Evolutionary conservation across 805 yeast genomes (phyloP).

Genomic region (Suhomyces prunicola): DNA sequence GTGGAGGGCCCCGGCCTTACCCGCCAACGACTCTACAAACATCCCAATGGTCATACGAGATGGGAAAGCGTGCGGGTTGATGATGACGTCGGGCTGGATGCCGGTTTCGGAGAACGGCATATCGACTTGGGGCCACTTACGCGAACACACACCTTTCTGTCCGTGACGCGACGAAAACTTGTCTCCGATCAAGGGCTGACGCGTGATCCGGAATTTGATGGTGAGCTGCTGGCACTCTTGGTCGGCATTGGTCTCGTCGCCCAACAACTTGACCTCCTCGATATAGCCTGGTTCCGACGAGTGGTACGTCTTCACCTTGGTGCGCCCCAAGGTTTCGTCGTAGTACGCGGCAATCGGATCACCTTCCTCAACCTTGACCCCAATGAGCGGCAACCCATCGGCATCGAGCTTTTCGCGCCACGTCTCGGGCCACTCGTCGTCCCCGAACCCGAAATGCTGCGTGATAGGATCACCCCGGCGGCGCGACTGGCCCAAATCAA

Average conservation of each 20-base stretch:
- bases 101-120: constrained; percentile 97
- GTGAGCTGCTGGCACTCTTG: constrained; percentile 81
- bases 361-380: constrained; percentile 86
- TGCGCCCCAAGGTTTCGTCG: constrained; percentile 87
- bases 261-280: constrained; percentile 89
- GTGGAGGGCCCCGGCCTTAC: constrained; percentile 96
- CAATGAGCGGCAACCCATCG: constrained; percentile 91
- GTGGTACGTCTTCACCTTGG: constrained; percentile 89
- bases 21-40: constrained; percentile 98
- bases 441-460: constrained; percentile 92
- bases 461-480: constrained; percentile 92
- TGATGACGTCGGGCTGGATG: constrained; percentile 95
- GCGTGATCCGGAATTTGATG: constrained; percentile 84
- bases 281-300: constrained; percentile 92
- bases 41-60: constrained; percentile 99
- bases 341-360: constrained; percentile 92
- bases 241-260: constrained; percentile 66
- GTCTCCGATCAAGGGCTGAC: constrained; percentile 95
- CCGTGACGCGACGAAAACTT: constrained; percentile 98
- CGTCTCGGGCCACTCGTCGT: constrained; percentile 84
- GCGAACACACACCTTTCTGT: constrained; percentile 96
- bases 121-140: constrained; percentile 96
- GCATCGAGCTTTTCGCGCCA: constrained; percentile 87
- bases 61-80: constrained; percentile 99
- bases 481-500: constrained; percentile 74